Base-by-base conservation (phyloP, 2,329 filamentous ascomycete genomes). In the Talaromyces sp. region DNA sequence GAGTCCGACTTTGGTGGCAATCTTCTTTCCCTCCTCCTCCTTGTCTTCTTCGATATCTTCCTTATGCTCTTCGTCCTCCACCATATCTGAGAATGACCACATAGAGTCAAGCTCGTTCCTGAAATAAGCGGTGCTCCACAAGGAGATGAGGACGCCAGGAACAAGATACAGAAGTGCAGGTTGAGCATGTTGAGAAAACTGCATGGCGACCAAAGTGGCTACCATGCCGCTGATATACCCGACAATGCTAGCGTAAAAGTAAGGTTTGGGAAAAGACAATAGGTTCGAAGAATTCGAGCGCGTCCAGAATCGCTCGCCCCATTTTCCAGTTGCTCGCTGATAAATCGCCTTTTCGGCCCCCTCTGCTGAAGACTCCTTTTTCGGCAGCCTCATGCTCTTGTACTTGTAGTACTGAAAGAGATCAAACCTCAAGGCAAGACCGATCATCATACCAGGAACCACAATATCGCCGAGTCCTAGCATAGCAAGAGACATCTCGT, bases 391-490 rank as follows among this genome's bases (percentile, higher is more conserved):
- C 84, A 74, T 88, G 84, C 75, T 74, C 73, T 91, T 88, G 45
- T 83, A 83, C 40, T 90, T 83, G 74, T 98, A 98, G 79, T 91
- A 88, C 63, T 92, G 83, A 80, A 92, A 95, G 7, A 97, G 83
- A 74, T 99, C 94, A 71, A 96, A 97, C n/a, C 94, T 88, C 27
- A 99, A 82, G 1, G 93, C 92, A 49, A 97, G 85, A 1, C 87
- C 92, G 68, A 98, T 90, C 79, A 97, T 89, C 73, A 98, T 92
- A 8, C 94, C 95, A 0, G 94, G 94, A 3, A 99, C 83, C 1
- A 97, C 91, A 65, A 99, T 91, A 74, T 99, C 94, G n/a, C 94
- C 94, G 0, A 98, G 84, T 0, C 94, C 94, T 7, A 99, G 88
- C 85, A 98, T 96, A 62, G 91, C 85, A 70, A 84, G 73, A 29